A percentile compares a stretch with the other conserved stretches of the same genome.
These are phyloP conservation scores for Aspergillus nomiae DNA, from an alignment of 2,329 filamentous ascomycete species.

Conservation along the genomic window DNA sequence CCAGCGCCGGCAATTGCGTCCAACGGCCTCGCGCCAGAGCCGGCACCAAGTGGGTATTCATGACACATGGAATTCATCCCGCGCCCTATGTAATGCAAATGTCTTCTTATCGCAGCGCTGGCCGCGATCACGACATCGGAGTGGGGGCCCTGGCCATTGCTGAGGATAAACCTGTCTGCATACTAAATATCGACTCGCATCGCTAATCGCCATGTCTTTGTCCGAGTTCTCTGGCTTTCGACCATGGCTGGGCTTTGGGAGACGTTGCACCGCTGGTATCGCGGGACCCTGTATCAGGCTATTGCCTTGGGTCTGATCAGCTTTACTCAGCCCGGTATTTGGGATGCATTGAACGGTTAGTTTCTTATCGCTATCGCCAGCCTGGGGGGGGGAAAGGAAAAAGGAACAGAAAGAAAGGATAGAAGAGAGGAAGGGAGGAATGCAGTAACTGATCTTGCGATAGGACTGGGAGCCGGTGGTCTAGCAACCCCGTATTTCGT, in stretches of 20 bases:
- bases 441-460: neutral
- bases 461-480: neutral
- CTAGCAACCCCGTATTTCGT: conserved; percentile 27
- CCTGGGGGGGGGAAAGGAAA: neutral
- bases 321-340: conserved; percentile 4
- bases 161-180: neutral
- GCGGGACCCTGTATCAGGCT: conserved; percentile 4
- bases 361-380: neutral
- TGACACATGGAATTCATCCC: neutral
- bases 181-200: neutral
- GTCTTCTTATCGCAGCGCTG: neutral
- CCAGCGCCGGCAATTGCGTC: neutral
- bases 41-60: neutral
- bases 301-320: conserved; percentile 2
- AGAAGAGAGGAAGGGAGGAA: neutral
- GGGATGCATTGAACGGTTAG: conserved; percentile 4
- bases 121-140: neutral
- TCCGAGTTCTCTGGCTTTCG: neutral
- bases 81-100: neutral
- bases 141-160: neutral
- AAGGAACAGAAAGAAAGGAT: too few relatives aligned
- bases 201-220: neutral
- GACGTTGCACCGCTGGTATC: conserved; percentile 7
- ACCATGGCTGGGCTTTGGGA: neutral
- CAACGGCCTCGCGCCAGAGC: neutral